Base-by-base conservation (phyloP, 179 eudicot genomes). In the Camellia oleifera region DNA sequence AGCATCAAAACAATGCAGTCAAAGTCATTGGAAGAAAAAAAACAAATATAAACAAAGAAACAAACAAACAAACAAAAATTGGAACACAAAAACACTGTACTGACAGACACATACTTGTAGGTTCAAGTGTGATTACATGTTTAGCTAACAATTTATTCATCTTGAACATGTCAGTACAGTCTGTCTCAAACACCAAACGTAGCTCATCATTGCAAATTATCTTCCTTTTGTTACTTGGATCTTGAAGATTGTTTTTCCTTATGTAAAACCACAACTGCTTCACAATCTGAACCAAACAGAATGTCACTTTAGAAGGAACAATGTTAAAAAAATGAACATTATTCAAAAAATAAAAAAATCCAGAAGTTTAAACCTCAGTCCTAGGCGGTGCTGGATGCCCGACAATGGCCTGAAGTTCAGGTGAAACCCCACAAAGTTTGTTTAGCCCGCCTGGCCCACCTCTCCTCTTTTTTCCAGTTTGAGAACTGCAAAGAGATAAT, bases 231-330 rank as follows among this genome's bases (percentile, higher is more conserved):
- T 95, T 95, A 66, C 90, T 90, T 58, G 98, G 98, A 82, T 95
- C 98, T 85, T 95, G 98, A 77, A 93, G 97, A 85, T 93, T 95
- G 83, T 95, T 80, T 82, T 95, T 93, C 88, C 93, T 92, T 85
- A 95, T 95, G 84, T 93, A 95, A 56, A 90, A 94, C 98, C 98
- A 95, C 60, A 95, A 86, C 87, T 95, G 98, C 90, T 85, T 95
- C 86, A 95, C 98, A 82, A 95, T 95, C 98, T 95, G 88, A 73
- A 83, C 44, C 74, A 83, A 14, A 48, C 46, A 65, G 40, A 78
- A 76, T 40, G 52, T 9, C 62, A 74, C 32, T 66, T 78, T 52
- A 75, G 72, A 52, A 42, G 14, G 7, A 46, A 67, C 1, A n/a
- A 26, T 62, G 14, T 57, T 26, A 14, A 20, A 62, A n/a, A 15